Conservation (phyloP, 768 basidiomycete genomes). For the Dacryopinax primogenitus region DNA sequence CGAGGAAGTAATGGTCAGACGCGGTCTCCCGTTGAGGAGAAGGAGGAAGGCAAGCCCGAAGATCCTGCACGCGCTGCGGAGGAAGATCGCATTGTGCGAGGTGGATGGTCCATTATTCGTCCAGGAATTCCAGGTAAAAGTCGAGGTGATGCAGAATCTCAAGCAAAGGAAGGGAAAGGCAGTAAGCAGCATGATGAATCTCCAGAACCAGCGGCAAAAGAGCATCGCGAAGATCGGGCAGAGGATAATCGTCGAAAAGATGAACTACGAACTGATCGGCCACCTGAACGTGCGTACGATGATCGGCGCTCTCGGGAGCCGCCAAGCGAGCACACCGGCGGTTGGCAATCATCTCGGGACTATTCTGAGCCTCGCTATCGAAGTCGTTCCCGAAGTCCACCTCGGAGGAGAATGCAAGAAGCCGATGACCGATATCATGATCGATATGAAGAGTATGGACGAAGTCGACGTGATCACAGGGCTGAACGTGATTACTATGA, state of each 20-base stretch:
- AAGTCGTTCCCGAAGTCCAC: slow-evolving; percentile 12
- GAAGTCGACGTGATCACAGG: background rate
- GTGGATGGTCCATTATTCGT: background rate
- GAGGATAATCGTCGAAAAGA: too few species aligned
- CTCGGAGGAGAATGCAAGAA: background rate
- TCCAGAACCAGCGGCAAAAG: background rate
- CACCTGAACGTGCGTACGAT: background rate
- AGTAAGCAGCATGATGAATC: background rate
- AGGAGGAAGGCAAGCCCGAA: background rate
- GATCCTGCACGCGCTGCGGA: background rate
- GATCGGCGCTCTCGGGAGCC: background rate
- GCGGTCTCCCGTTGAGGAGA: background rate
- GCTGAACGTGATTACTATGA: too few species aligned
- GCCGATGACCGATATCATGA: background rate
- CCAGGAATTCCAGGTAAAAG: background rate
- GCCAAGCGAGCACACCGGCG: background rate
- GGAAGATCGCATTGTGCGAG: background rate
- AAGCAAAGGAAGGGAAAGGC: background rate
- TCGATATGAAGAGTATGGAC: background rate
- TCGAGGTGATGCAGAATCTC: background rate
- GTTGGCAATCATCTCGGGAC: background rate
- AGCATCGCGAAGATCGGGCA: background rate
- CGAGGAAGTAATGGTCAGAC: slow-evolving; percentile 9
- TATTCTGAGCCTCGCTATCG: slow-evolving; percentile 2
- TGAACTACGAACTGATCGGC: background rate